Conservation (phyloP, 2,329 filamentous ascomycete genomes). For the Parastagonospora nodorum region DNA sequence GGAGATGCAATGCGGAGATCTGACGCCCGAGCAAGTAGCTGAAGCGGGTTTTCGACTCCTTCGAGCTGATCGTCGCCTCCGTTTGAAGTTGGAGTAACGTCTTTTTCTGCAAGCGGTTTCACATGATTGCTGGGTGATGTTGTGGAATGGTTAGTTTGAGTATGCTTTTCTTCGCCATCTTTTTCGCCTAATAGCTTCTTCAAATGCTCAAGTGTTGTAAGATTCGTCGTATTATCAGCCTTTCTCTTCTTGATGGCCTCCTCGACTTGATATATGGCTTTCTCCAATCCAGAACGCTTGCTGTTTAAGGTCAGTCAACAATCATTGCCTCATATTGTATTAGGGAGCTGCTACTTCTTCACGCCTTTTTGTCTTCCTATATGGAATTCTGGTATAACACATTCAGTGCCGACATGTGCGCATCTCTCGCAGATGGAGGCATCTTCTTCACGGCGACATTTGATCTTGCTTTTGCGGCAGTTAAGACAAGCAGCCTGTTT, state of each 20-base stretch:
- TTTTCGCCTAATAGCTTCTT: slow-evolving; percentile 58
- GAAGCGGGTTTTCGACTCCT: slow-evolving; percentile 75
- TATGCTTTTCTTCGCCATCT: slow-evolving; percentile 20
- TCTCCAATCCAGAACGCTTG: slow-evolving; percentile 75
- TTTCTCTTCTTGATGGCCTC: slow-evolving; percentile 58
- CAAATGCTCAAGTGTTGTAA: slow-evolving; percentile 42
- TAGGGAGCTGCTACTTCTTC: slow-evolving; percentile 65
- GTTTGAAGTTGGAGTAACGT: slow-evolving; percentile 32
- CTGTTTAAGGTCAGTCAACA: slow-evolving; percentile 48
- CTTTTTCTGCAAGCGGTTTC: slow-evolving; percentile 12
- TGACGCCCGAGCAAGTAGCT: slow-evolving; percentile 73
- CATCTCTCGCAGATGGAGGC: slow-evolving; percentile 66
- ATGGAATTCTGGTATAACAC: slow-evolving; percentile 70
- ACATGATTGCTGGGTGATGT: slow-evolving; percentile 2
- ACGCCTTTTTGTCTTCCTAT: slow-evolving; percentile 76
- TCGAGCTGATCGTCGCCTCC: slow-evolving; percentile 58
- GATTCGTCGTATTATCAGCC: slow-evolving; percentile 26
- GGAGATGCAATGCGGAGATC: slow-evolving; percentile 64
- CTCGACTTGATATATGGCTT: slow-evolving; percentile 75
- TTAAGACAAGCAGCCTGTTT: slow-evolving; percentile 64
- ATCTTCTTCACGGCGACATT: slow-evolving; percentile 60
- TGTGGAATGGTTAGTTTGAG: slow-evolving; percentile 1
- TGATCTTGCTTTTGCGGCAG: slow-evolving; percentile 71
- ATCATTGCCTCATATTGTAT: background rate
- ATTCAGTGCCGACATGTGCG: slow-evolving; percentile 62